A percentile compares a stretch with the other conserved stretches of the same genome.
Evolutionary conservation across 139 green algal genomes (phyloP).

Genomic region (Closterium sp.): DNA sequence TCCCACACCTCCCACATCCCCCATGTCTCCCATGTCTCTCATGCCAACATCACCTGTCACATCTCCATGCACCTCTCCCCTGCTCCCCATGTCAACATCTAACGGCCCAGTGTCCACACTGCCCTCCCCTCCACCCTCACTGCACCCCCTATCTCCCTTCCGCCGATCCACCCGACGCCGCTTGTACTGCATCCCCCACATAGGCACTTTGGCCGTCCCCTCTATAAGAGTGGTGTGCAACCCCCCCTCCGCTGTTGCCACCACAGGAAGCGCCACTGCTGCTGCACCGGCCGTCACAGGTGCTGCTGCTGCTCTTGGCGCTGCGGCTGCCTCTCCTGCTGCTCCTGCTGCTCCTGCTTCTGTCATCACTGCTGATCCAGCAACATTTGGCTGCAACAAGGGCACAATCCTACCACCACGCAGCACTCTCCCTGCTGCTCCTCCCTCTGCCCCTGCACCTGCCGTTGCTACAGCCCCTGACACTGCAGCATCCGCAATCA

Average conservation of each 20-base stretch:
- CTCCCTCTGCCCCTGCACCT: background rate
- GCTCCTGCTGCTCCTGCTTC: too few species aligned
- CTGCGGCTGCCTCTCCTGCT: too few species aligned
- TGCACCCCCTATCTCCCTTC: background rate
- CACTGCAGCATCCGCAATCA: too few species aligned
- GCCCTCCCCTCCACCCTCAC: background rate
- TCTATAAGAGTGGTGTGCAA: background rate
- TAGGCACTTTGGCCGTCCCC: background rate
- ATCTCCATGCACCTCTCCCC: background rate
- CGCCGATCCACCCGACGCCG: background rate
- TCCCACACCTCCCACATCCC: background rate
- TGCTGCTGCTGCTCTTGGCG: background rate
- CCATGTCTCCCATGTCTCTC: background rate
- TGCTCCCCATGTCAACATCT: background rate
- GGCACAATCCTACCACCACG: background rate
- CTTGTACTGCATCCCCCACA: background rate
- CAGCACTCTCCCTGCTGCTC: background rate
- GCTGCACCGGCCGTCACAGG: background rate
- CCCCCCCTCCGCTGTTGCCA: background rate
- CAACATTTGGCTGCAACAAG: background rate
- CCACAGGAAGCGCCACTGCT: background rate
- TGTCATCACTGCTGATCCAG: background rate
- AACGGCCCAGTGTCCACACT: background rate
- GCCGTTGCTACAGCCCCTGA: too few species aligned
- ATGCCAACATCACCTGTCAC: background rate